phyloP scores from a whole-genome alignment of 169 alveolate genomes.

The Plasmodium relictum region DNA sequence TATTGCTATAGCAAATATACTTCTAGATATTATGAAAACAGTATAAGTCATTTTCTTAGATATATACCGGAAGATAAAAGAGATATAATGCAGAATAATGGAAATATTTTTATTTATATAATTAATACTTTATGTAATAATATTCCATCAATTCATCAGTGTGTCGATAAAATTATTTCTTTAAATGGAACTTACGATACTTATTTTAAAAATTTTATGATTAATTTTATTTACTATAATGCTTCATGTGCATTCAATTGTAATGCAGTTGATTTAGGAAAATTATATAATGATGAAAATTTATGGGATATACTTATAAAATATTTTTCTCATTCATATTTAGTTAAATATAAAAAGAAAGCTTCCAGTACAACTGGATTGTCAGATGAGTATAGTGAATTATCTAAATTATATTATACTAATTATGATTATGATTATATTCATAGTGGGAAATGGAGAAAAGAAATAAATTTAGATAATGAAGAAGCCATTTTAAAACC shows the following conservation, averaged over 20 bases:
- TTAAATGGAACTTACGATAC: constrained; percentile 58
- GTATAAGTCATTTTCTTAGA: constrained; percentile 48
- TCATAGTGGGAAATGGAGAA: constrained; percentile 74
- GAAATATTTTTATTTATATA: constrained; percentile 45
- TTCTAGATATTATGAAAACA: constrained; percentile 48
- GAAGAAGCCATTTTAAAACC: constrained; percentile 64
- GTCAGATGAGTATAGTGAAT: constrained; percentile 14
- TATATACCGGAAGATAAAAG: constrained; percentile 68
- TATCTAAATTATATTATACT: constrained; percentile 29
- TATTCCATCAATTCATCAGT: constrained; percentile 70
- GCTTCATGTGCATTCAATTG: constrained; percentile 58
- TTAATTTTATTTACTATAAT: constrained; percentile 67
- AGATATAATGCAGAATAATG: constrained; percentile 54
- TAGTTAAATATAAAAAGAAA: constrained; percentile 55
- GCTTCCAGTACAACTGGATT: neutral
- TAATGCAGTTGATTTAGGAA: constrained; percentile 33
- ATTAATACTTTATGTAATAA: constrained; percentile 45
- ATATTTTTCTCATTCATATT: constrained; percentile 44
- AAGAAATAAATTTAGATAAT: constrained; percentile 40
- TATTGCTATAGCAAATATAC: constrained; percentile 68
- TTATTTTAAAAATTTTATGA: constrained; percentile 70
- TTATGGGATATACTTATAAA: constrained; percentile 51
- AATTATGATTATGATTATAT: constrained; percentile 58
- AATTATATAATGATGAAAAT: constrained; percentile 61
- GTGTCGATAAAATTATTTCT: constrained; percentile 64